A percentile compares a stretch with the other conserved stretches of the same genome.
Evolutionary conservation across 2,329 filamentous ascomycete genomes (phyloP).

Genomic region (Aspergillus aculeatus): DNA sequence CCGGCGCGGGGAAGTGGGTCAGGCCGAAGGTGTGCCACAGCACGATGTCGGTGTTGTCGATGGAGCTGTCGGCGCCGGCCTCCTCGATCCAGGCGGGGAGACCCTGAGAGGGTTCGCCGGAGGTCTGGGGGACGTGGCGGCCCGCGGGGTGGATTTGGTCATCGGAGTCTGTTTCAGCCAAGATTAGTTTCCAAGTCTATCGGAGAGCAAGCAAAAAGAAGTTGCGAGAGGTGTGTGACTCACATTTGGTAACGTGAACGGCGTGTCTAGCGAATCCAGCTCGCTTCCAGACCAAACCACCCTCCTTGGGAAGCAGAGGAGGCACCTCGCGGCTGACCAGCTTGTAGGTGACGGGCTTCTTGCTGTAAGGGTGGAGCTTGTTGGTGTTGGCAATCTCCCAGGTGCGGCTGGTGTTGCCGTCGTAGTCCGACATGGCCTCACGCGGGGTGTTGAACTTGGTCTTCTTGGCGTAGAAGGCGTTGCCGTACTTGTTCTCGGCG

Average conservation of each 20-base stretch:
- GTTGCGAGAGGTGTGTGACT: constrained; percentile 32
- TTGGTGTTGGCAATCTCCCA: constrained; percentile 90
- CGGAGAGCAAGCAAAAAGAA: background rate
- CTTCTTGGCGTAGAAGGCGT: constrained; percentile 83
- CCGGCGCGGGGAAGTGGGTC: constrained; percentile 82
- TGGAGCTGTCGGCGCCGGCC: constrained; percentile 63
- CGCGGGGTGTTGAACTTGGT: constrained; percentile 72
- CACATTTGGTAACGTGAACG: constrained; percentile 86
- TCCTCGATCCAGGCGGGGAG: constrained; percentile 70
- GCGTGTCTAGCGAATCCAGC: constrained; percentile 85
- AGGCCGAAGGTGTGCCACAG: constrained; percentile 94
- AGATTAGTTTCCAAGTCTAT: constrained; percentile 13
- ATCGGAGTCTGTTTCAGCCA: constrained; percentile 61
- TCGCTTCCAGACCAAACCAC: constrained; percentile 81
- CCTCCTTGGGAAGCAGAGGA: constrained; percentile 72
- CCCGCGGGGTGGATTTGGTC: constrained; percentile 82
- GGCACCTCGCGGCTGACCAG: constrained; percentile 85
- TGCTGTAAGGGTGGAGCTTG: constrained; percentile 80
- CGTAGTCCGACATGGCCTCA: constrained; percentile 73
- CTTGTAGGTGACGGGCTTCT: constrained; percentile 84
- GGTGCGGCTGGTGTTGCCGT: constrained; percentile 73
- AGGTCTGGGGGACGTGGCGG: constrained; percentile 84
- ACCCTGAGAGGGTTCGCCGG: constrained; percentile 71
- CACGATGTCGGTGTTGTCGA: constrained; percentile 82
- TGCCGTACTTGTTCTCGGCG: constrained; percentile 81